Evolutionary conservation across 2,329 filamentous ascomycete genomes (phyloP).

Genomic region (Microcyclosporella mali): DNA sequence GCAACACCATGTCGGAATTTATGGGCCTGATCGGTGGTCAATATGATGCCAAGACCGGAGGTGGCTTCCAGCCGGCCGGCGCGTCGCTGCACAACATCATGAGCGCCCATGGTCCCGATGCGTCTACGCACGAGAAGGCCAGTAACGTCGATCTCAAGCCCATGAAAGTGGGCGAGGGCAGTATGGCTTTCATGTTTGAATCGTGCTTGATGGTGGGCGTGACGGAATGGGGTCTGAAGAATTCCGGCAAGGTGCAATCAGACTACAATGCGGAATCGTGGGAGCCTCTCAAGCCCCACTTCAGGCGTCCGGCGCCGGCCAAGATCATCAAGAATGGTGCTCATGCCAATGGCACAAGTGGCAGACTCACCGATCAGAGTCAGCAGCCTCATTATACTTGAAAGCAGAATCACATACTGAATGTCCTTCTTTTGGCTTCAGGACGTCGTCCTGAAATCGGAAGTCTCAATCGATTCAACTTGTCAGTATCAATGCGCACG

Average conservation of each 20-base stretch:
- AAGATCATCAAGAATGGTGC: conserved; percentile 7
- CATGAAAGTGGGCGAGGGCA: conserved; percentile 53
- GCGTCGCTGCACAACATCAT: conserved; percentile 47
- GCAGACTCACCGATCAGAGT: conserved; percentile 10
- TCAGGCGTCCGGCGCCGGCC: conserved; percentile 27
- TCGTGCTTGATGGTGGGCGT: conserved; percentile 65
- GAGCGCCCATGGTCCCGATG: conserved; percentile 51
- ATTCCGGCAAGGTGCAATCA: conserved; percentile 63
- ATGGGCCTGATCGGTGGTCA: conserved; percentile 54
- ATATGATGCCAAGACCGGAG: conserved; percentile 54
- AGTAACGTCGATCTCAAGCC: conserved; percentile 51
- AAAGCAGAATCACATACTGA: too few species aligned
- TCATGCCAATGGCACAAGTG: conserved; percentile 7
- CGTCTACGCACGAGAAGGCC: conserved; percentile 51
- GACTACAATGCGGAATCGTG: conserved; percentile 78
- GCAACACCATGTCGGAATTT: conserved; percentile 62
- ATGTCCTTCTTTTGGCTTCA: too few species aligned
- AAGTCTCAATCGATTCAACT: too few species aligned
- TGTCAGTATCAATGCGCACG: too few species aligned
- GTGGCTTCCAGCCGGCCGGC: conserved; percentile 55
- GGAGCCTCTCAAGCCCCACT: conserved; percentile 49
- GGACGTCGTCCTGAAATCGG: too few species aligned
- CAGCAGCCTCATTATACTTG: conserved; percentile 16
- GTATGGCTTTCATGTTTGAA: conserved; percentile 65
- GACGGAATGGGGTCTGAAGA: conserved; percentile 65